phyloP scores from a whole-genome alignment of 2,329 filamentous ascomycete species.

The Trichoderma simmonsii region DNA sequence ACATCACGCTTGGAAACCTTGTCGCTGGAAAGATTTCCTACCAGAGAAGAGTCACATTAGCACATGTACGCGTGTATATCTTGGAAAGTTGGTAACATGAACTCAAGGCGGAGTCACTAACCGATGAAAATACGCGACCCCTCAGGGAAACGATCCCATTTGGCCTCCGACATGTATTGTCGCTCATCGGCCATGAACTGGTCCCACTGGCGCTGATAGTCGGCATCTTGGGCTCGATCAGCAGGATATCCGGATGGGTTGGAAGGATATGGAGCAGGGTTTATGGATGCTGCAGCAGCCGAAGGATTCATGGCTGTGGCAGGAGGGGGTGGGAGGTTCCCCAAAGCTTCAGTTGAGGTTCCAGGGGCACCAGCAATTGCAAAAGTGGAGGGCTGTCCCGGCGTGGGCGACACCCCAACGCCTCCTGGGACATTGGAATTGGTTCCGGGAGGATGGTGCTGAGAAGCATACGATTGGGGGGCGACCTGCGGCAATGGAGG shows the following conservation, averaged over 20 bases:
- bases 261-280: slow-evolving; percentile 32
- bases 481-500: slow-evolving; percentile 41
- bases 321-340: slow-evolving; percentile 31
- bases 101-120: slow-evolving; percentile 40
- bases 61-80: slow-evolving; percentile 18
- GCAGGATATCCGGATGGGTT: slow-evolving; percentile 28
- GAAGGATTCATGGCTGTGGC: slow-evolving; percentile 30
- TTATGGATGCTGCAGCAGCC: slow-evolving; percentile 30
- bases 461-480: slow-evolving; percentile 38
- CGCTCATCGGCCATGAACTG: slow-evolving; percentile 70
- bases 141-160: slow-evolving; percentile 77
- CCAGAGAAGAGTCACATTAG: slow-evolving; percentile 24
- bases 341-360: slow-evolving; percentile 31
- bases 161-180: slow-evolving; percentile 70
- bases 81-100: slow-evolving; percentile 19
- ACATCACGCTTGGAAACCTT: slow-evolving; percentile 91
- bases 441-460: slow-evolving; percentile 34
- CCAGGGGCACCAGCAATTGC: slow-evolving; percentile 33
- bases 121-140: slow-evolving; percentile 79
- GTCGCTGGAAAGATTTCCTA: slow-evolving; percentile 88
- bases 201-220: slow-evolving; percentile 67
- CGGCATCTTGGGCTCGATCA: slow-evolving; percentile 36
- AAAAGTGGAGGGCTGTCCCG: slow-evolving; percentile 35
- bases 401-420: slow-evolving; percentile 30
- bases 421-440: slow-evolving; percentile 31